Evolutionary conservation across 345 rosid species (phyloP), one percentile per base, ranked within the genome.

Genomic region (Citrus mangshanensis): DNA sequence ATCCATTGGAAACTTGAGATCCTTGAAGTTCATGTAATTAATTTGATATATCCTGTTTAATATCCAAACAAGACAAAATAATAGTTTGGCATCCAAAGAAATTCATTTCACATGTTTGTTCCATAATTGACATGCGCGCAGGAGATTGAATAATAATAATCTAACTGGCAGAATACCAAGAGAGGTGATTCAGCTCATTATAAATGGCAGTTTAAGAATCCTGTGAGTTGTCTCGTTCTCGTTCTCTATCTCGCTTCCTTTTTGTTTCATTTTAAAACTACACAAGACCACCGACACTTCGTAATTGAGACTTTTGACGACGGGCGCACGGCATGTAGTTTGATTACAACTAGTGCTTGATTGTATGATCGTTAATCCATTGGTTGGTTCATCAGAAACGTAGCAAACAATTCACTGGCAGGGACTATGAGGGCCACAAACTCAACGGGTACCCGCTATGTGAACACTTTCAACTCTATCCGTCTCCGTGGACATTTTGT

Each of bases 141-240:
- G 90, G 89, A 83, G 80, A 42, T 67, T 87, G 84, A 80, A 82
- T 59, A 82, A 85, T 60, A 87, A 89, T 80, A 60, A 82, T 16
- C 68, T 89, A 32, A 87, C n/a, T 13, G 89, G 90, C 56, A 42
- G 38, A n/a, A 60, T 89, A 55, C 92, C 90, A 18, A 27, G 2
- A 18, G 34, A 24, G 28, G 61, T 89, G 28, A 21, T 81, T 69
- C 37, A 38, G 34, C 92, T 89, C 42, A 72, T 83, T 54, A 32
- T 7, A 1, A 34, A n/a, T 10, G 86, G 90, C 51, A 78, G 75
- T 32, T 65, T 89, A 79, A 69, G 18, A 54, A 37, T 77, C 34
- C 46, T 87, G 90, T 89, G 64, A 87, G 92, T 85, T 77, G 35
- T 16, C 13, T 76, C 24, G 28, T 24, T 24, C 46, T 63, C 12